Percentiles rank a stretch among this genome's conserved stretches.
phyloP scores from a whole-genome alignment of 768 basidiomycete genomes.

The Trametes meyenii region DNA sequence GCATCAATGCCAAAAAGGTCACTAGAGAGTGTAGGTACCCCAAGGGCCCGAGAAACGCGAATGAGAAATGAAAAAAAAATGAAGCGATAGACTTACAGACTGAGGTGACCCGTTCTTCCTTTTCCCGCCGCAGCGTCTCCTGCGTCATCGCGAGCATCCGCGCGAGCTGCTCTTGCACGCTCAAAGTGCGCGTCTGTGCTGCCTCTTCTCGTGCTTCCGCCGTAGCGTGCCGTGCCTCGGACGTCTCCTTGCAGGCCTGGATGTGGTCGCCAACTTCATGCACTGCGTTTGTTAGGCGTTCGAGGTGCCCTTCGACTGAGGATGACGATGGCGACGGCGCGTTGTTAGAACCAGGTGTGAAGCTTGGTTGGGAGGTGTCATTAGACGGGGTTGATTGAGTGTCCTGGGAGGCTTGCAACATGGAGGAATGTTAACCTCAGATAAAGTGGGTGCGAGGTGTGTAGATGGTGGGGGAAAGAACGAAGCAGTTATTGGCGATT shows the following conservation, averaged over 20 bases:
- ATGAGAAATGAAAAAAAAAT: too few relatives aligned
- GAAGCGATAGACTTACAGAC: neutral
- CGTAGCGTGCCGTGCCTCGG: constrained; percentile 6
- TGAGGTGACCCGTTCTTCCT: neutral
- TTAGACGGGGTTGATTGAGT: neutral
- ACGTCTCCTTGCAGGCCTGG: neutral
- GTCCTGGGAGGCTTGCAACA: too few relatives aligned
- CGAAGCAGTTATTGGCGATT: neutral
- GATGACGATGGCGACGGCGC: neutral
- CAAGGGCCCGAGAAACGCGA: too few relatives aligned
- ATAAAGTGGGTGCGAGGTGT: neutral
- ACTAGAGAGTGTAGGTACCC: too few relatives aligned
- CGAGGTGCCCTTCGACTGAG: constrained; percentile 15
- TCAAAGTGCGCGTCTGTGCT: neutral
- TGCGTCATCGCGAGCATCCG: constrained; percentile 8
- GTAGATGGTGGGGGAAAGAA: neutral
- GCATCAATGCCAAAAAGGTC: neutral
- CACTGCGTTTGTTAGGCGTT: constrained; percentile 10
- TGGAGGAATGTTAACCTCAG: too few relatives aligned
- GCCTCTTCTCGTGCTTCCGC: constrained; percentile 1
- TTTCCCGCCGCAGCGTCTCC: constrained; percentile 6
- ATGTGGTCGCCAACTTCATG: constrained; percentile 8
- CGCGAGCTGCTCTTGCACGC: constrained; percentile 13
- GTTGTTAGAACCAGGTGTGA: neutral
- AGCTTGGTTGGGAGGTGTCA: neutral